Evolutionary conservation across 2,329 filamentous ascomycete genomes (phyloP), one percentile per base, ranked within the genome.

Genomic region (Metarhizium humberi): DNA sequence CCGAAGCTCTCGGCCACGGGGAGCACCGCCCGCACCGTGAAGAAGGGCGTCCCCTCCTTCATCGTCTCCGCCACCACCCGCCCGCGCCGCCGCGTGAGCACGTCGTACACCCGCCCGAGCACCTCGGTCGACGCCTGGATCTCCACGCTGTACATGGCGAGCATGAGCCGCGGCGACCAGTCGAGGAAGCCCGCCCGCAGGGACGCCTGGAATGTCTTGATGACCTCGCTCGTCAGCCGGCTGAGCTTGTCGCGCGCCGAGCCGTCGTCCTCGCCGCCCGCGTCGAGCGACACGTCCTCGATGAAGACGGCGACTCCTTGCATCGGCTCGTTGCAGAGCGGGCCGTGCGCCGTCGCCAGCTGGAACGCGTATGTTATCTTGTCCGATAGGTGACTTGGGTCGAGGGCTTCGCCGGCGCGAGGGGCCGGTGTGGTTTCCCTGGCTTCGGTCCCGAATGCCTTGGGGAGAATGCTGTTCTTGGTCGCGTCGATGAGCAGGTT

Each of bases 61-160:
- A 99, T 88, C 20, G 85, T 84, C 72, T 99, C 94, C 10, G 88
- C 88, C 25, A 95, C 82, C 53, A 99, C 95, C 42, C 86, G 87
- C 30, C 94, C 94, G 38, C 92, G 86, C 5, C 94, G 88, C 1
- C 92, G 87, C 36, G 92, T 96, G n/a, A 99, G 85, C n/a, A 97
- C 92, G 62, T 89, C 90, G 77, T 99, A 99, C 38, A 97, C 94
- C 34, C 90, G 86, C 25, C 94, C 94, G 5, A 99, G 84, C 46
- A 97, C 94, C 71, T 97, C 94, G 64, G 92, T 92, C 25, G 89
- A 92, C 34, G 92, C 91, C 78, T 97, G 94, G 65, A 99, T 97
- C 69, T 97, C 94, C 69, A 92, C 96, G 55, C 84, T 90, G 75
- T 99, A 99, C 90, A 97, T 97, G 52, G 94, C 94, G 48, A 99